Conservation (phyloP, 306 rosid genomes). For the Glycine tomentella region DNA sequence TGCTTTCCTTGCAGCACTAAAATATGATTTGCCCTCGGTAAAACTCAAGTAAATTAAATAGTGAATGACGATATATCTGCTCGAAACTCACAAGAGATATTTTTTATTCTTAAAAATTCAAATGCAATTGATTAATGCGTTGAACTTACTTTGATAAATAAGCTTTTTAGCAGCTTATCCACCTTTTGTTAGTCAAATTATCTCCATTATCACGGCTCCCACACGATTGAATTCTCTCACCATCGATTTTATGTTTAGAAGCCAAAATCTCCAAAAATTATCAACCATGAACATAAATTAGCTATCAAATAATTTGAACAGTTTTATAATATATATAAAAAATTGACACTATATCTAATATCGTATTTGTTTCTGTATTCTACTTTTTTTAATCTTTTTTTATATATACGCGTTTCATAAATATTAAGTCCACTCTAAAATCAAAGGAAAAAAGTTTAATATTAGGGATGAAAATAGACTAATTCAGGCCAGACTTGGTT, state of each 20-base stretch:
- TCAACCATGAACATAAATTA: background rate
- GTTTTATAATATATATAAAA: too few relatives aligned
- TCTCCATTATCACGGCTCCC: background rate
- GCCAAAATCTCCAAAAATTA: background rate
- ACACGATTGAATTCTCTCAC: background rate
- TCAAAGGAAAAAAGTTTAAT: background rate
- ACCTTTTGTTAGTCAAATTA: background rate
- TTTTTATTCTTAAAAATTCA: background rate
- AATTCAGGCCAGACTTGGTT: too few relatives aligned
- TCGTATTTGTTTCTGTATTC: too few relatives aligned
- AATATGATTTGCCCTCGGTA: background rate
- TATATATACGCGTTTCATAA: too few relatives aligned
- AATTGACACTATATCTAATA: too few relatives aligned
- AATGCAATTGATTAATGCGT: background rate
- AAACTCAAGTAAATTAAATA: constrained; percentile 1
- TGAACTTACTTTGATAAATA: background rate
- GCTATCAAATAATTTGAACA: too few relatives aligned
- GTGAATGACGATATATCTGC: background rate
- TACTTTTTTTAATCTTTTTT: too few relatives aligned
- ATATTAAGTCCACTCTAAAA: background rate
- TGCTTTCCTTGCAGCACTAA: background rate
- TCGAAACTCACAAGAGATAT: background rate
- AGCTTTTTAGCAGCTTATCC: background rate
- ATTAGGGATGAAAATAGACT: too few relatives aligned
- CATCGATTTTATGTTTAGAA: background rate